Evolutionary conservation across 768 basidiomycete genomes (phyloP).

Genomic region (Pluteus cervinus): DNA sequence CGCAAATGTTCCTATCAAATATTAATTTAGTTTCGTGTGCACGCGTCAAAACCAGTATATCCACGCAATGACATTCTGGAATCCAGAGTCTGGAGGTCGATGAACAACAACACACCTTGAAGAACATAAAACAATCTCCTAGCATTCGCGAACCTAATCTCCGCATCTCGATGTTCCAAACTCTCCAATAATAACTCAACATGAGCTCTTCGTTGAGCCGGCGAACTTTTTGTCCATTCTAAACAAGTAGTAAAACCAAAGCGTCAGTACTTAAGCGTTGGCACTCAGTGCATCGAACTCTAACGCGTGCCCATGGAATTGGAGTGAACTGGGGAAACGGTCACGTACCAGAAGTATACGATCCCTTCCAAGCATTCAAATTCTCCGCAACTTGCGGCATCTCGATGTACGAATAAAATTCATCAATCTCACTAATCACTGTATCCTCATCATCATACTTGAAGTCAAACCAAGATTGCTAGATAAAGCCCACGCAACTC

Average conservation of each 20-base stretch:
- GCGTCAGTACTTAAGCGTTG: background rate
- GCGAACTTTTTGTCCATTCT: slow-evolving; percentile 76
- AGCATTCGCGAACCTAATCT: slow-evolving; percentile 81
- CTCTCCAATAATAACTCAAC: slow-evolving; percentile 80
- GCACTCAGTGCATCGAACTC: too few relatives aligned
- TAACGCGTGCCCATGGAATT: too few relatives aligned
- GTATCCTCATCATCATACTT: slow-evolving; percentile 96
- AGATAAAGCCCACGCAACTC: slow-evolving; percentile 11
- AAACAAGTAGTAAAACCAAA: slow-evolving; percentile 7
- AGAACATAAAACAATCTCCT: slow-evolving; percentile 85
- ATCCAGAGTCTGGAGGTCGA: background rate
- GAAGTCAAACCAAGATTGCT: slow-evolving; percentile 89
- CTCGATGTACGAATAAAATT: slow-evolving; percentile 97
- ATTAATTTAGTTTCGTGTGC: slow-evolving; percentile 5
- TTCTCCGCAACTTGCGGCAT: slow-evolving; percentile 88
- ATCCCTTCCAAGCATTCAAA: slow-evolving; percentile 81
- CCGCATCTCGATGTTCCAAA: slow-evolving; percentile 80
- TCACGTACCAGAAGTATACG: slow-evolving; percentile 66
- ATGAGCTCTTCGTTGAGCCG: slow-evolving; percentile 59
- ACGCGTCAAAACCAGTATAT: background rate
- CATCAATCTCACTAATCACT: slow-evolving; percentile 92
- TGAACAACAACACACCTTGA: slow-evolving; percentile 56
- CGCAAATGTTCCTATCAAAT: slow-evolving; percentile 69
- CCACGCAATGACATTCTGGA: too few relatives aligned
- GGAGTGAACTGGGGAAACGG: slow-evolving; percentile 2